These are phyloP conservation scores for Saitozyma podzolica DNA, from an alignment of 768 basidiomycete genomes.

Conservation along the genomic window DNA sequence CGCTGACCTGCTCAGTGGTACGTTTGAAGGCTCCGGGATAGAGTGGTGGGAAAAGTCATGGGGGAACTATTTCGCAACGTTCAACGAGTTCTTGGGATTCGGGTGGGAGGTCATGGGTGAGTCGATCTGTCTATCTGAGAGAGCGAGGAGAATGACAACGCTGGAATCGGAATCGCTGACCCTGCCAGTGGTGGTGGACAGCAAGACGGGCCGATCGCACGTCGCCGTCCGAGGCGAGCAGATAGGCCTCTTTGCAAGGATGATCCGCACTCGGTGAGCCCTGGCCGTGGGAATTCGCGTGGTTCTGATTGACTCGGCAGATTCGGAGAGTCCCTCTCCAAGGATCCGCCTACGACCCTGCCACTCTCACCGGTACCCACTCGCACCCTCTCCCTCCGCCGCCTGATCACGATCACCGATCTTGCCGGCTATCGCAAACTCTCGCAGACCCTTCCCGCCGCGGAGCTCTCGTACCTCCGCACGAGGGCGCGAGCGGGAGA, in stretches of 20 bases:
- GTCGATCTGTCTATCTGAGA: neutral
- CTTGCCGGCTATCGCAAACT: slow-evolving; percentile 46
- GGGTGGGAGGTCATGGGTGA: slow-evolving; percentile 51
- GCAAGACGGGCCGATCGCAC: slow-evolving; percentile 34
- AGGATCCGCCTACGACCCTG: slow-evolving; percentile 44
- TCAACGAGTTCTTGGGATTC: slow-evolving; percentile 50
- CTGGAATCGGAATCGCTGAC: neutral
- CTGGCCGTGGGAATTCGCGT: neutral
- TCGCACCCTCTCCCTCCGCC: slow-evolving; percentile 39
- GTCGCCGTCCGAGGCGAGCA: slow-evolving; percentile 44
- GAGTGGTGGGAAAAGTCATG: slow-evolving; percentile 52
- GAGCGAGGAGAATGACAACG: neutral
- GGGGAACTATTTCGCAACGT: slow-evolving; percentile 47
- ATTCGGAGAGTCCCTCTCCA: slow-evolving; percentile 41
- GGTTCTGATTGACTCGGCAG: slow-evolving; percentile 24
- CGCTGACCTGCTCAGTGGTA: slow-evolving; percentile 17
- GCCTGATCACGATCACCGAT: slow-evolving; percentile 43
- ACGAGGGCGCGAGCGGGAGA: slow-evolving; percentile 36
- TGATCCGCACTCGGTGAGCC: slow-evolving; percentile 46
- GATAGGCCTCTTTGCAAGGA: slow-evolving; percentile 49
- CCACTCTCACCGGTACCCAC: slow-evolving; percentile 31
- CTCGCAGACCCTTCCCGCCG: slow-evolving; percentile 43
- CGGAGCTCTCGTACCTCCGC: slow-evolving; percentile 44
- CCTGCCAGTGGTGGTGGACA: slow-evolving; percentile 39
- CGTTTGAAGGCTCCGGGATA: slow-evolving; percentile 25